Conservation (phyloP, 1,139 yeast genomes). For the Tardiomyces depauwii region DNA sequence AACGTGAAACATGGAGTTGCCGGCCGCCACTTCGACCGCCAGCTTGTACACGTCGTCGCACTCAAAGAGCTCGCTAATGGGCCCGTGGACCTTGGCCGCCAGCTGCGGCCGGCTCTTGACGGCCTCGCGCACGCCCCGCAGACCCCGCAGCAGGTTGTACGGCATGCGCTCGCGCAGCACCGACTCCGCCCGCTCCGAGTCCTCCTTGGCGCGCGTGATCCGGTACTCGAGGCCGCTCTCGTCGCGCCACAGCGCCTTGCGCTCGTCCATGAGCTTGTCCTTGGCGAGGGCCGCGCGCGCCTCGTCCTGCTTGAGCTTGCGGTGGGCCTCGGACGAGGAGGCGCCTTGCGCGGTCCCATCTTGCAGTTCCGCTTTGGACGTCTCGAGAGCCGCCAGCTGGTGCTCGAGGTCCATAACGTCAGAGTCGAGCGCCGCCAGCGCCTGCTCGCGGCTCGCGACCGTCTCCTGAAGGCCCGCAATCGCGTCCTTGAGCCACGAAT, state of each 20-base stretch:
- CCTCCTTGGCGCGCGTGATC: conserved; percentile 40
- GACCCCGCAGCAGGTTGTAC: conserved; percentile 1
- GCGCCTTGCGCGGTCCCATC: neutral
- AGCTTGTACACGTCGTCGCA: conserved; percentile 75
- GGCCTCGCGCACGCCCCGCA: conserved; percentile 6
- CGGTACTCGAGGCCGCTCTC: conserved; percentile 54
- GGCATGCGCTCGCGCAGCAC: conserved; percentile 45
- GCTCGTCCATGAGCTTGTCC: conserved; percentile 42
- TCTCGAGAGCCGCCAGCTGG: neutral
- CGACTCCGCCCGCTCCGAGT: conserved; percentile 43
- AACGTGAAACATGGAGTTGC: conserved; percentile 72
- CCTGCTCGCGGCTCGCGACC: conserved; percentile 20
- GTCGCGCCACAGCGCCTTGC: conserved; percentile 71
- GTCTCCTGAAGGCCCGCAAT: conserved; percentile 30
- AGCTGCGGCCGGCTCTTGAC: conserved; percentile 29
- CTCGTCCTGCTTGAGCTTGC: conserved; percentile 3
- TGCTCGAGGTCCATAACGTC: conserved; percentile 16
- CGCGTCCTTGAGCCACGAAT: conserved; percentile 51
- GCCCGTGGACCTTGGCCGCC: conserved; percentile 49
- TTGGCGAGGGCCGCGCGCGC: conserved; percentile 5
- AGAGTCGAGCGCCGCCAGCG: conserved; percentile 6
- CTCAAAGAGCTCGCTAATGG: conserved; percentile 66
- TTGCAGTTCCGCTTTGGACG: neutral
- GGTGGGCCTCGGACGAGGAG: neutral
- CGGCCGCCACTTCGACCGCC: conserved; percentile 85